These are phyloP conservation scores for Aurinia saxatilis DNA, from an alignment of 345 rosid genomes.

Conservation along the genomic window DNA sequence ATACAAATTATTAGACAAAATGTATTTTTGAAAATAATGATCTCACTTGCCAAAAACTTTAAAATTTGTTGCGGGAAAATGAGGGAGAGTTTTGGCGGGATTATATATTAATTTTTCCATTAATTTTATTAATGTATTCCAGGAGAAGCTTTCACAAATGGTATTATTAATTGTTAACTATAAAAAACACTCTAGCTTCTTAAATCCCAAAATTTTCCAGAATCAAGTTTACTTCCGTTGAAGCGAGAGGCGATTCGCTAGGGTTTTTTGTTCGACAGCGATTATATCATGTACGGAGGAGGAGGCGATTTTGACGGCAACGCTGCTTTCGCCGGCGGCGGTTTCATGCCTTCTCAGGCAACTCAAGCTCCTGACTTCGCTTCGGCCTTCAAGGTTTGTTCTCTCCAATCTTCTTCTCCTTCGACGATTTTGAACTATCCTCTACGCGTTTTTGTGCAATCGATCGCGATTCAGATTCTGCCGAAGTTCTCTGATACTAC, in stretches of 20 bases:
- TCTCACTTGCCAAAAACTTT: not conserved
- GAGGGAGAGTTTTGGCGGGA: conserved; percentile 5
- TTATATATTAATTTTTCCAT: not conserved
- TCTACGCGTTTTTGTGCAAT: not conserved
- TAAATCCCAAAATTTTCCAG: not conserved
- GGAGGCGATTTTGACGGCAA: conserved; percentile 69
- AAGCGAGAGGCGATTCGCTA: conserved; percentile 9
- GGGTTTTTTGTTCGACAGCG: conserved; percentile 15
- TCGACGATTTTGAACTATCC: not conserved
- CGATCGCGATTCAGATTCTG: not conserved
- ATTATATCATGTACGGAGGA: conserved; percentile 38
- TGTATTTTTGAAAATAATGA: not conserved
- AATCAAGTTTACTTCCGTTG: conserved; percentile 2
- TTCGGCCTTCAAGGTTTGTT: conserved; percentile 45
- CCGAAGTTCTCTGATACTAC: not conserved
- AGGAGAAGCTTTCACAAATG: not conserved
- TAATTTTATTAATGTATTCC: not conserved
- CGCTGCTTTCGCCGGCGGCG: conserved; percentile 83
- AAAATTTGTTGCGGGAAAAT: conserved; percentile 8
- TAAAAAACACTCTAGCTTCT: not conserved
- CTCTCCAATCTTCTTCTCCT: not conserved
- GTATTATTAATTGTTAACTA: not conserved
- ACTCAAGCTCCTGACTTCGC: conserved; percentile 41
- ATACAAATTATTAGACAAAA: not conserved
- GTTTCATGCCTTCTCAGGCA: conserved; percentile 81